Evolutionary conservation across 2,329 filamentous ascomycete species (phyloP).

Genomic region (Sporothrix brasiliensis): DNA sequence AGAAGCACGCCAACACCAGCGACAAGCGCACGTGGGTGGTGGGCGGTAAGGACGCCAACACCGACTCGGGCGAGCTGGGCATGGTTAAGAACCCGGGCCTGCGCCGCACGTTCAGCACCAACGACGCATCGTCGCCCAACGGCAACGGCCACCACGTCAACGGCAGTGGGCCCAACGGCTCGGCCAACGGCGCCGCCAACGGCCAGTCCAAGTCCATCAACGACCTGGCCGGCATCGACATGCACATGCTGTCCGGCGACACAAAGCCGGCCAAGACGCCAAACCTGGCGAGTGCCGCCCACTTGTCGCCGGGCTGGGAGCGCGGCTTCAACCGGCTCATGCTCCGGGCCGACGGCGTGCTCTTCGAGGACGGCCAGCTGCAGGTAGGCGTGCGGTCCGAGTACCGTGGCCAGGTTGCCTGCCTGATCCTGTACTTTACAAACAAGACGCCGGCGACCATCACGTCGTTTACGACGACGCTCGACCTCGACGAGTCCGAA

Average conservation of each 20-base stretch:
- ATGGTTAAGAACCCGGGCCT: conserved; percentile 80
- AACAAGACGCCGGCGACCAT: conserved; percentile 89
- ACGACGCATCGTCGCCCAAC: conserved; percentile 50
- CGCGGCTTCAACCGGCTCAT: conserved; percentile 82
- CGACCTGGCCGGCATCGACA: conserved; percentile 81
- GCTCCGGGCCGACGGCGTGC: conserved; percentile 77
- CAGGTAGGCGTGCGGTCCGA: conserved; percentile 91
- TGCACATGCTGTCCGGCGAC: conserved; percentile 64
- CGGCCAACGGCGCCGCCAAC: conserved; percentile 14
- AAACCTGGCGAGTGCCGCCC: conserved; percentile 88
- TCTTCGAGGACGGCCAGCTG: conserved; percentile 94
- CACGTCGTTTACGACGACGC: conserved; percentile 88
- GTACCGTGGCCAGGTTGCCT: conserved; percentile 93
- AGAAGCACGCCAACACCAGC: conserved; percentile 89
- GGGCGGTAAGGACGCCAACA: conserved; percentile 93
- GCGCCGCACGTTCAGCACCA: conserved; percentile 77
- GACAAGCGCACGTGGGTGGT: conserved; percentile 98
- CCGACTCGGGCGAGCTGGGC: conserved; percentile 75
- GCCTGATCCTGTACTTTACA: conserved; percentile 91
- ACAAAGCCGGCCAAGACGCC: conserved; percentile 65
- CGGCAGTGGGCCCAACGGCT: conserved; percentile 40
- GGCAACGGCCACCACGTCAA: conserved; percentile 50
- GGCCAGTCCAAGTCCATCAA: conserved; percentile 51
- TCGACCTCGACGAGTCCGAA: conserved; percentile 75
- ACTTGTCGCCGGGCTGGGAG: conserved; percentile 94